These are phyloP conservation scores for Amesomyces nigricolor DNA, from an alignment of 2,329 filamentous ascomycete genomes.

Conservation along the genomic window DNA sequence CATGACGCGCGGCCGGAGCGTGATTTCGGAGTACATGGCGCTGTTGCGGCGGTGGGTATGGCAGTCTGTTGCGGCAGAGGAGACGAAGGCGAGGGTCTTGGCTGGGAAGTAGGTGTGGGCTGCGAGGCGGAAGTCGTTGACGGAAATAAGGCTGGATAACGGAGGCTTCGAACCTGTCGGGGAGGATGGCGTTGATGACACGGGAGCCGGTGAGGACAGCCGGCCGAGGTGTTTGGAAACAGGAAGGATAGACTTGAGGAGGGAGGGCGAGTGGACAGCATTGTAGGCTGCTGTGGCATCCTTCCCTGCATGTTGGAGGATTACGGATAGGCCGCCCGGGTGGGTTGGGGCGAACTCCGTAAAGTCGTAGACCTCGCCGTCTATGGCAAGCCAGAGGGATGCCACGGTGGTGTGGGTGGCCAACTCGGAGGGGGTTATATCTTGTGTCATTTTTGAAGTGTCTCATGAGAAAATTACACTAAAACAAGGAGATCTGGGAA, in stretches of 20 bases:
- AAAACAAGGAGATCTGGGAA: background rate
- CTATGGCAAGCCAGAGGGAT: constrained; percentile 20
- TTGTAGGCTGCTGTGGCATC: constrained; percentile 49
- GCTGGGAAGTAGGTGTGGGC: constrained; percentile 50
- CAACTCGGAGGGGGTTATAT: constrained; percentile 13
- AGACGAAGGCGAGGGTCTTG: constrained; percentile 67
- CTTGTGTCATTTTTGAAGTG: constrained; percentile 1
- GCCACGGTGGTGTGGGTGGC: constrained; percentile 10
- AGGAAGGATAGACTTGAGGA: constrained; percentile 7
- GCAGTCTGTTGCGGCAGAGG: constrained; percentile 58
- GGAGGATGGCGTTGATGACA: constrained; percentile 54
- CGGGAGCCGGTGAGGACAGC: constrained; percentile 48
- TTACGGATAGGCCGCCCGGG: constrained; percentile 36
- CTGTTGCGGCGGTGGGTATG: constrained; percentile 53
- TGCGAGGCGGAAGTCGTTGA: constrained; percentile 64
- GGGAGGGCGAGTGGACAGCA: constrained; percentile 8
- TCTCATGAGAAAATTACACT: background rate
- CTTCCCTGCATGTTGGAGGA: constrained; percentile 46
- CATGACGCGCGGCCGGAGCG: constrained; percentile 54
- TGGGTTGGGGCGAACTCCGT: constrained; percentile 52
- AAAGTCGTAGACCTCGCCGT: constrained; percentile 31
- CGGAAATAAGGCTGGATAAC: constrained; percentile 62
- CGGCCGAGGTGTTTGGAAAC: constrained; percentile 5
- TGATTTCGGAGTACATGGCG: constrained; percentile 49
- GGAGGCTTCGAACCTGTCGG: constrained; percentile 51